phyloP scores from a whole-genome alignment of 2,329 filamentous ascomycete genomes.

The Elsinoe arachidis region DNA sequence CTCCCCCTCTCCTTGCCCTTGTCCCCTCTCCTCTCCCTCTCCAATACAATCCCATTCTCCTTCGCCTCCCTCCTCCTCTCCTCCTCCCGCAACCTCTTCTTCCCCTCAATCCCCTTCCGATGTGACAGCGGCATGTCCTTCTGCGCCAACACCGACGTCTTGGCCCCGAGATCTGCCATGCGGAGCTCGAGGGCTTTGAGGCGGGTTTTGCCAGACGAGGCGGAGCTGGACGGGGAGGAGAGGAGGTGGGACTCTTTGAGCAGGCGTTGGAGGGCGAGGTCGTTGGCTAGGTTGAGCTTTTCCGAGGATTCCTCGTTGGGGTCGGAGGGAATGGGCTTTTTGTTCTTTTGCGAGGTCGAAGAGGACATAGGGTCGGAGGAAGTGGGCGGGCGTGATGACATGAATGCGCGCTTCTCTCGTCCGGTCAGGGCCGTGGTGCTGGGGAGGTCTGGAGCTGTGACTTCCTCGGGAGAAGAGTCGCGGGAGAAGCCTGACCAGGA shows the following conservation, averaged over 20 bases:
- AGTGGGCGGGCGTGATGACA: constrained; percentile 42
- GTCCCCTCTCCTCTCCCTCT: constrained; percentile 46
- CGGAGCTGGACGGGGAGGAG: constrained; percentile 44
- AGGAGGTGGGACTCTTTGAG: constrained; percentile 88
- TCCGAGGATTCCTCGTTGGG: constrained; percentile 49
- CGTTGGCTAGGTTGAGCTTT: constrained; percentile 69
- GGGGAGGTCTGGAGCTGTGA: constrained; percentile 25
- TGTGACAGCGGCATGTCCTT: constrained; percentile 83
- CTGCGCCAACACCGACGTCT: constrained; percentile 63
- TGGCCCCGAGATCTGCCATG: constrained; percentile 72
- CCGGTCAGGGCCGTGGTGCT: constrained; percentile 31
- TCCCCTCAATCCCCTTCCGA: constrained; percentile 71
- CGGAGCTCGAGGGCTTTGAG: constrained; percentile 78
- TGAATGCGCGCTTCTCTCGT: constrained; percentile 67
- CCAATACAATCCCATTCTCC: constrained; percentile 85
- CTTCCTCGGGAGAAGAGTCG: constrained; percentile 29
- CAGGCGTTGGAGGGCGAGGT: constrained; percentile 82
- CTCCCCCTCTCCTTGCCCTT: constrained; percentile 25
- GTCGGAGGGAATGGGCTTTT: constrained; percentile 21
- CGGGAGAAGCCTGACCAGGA: constrained; percentile 16
- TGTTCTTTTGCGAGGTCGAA: constrained; percentile 19
- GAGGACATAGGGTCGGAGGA: constrained; percentile 19
- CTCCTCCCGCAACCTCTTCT: constrained; percentile 56
- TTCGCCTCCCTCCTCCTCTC: constrained; percentile 68
- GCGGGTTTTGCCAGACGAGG: constrained; percentile 60